Percentiles rank a stretch among this genome's conserved stretches.
Evolutionary conservation across 73 alveolate species (phyloP).

Genomic region (Symbiodinium natans): DNA sequence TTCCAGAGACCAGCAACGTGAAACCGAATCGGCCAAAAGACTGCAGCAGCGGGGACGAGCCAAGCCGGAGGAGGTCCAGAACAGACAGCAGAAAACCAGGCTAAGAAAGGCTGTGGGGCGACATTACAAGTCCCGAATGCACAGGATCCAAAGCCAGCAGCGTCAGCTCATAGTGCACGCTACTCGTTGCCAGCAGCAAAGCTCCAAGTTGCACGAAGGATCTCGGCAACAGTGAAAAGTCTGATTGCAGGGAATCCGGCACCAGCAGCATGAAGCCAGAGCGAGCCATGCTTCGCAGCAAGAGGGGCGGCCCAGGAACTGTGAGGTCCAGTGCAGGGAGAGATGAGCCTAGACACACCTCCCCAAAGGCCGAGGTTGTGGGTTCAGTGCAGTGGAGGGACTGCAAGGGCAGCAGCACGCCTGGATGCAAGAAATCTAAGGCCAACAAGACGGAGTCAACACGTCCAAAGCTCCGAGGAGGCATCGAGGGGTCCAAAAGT

Average conservation of each 20-base stretch:
- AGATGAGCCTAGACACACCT: not conserved
- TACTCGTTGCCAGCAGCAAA: not conserved
- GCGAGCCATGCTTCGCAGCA: not conserved
- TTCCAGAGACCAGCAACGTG: constrained; percentile 27
- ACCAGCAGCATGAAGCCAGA: not conserved
- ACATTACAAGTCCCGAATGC: not conserved
- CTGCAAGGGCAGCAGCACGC: not conserved
- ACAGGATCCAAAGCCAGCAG: not conserved
- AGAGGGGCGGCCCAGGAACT: not conserved
- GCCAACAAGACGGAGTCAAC: not conserved
- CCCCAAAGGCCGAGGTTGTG: not conserved
- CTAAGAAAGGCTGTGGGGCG: not conserved
- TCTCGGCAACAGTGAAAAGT: not conserved
- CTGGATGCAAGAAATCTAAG: constrained; percentile 7
- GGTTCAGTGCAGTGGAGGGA: not conserved
- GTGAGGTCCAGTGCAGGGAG: not conserved
- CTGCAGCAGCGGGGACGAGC: not conserved
- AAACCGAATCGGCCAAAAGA: not conserved
- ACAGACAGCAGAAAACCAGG: not conserved
- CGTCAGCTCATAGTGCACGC: not conserved
- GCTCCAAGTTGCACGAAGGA: not conserved
- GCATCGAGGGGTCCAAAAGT: not conserved
- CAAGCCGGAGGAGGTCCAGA: not conserved
- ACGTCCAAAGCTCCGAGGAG: not conserved
- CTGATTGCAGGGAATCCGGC: constrained; percentile 23